Evolutionary conservation across 305 asterid species (phyloP), one percentile per base, ranked within the genome.

Genomic region (Rubia balearica): DNA sequence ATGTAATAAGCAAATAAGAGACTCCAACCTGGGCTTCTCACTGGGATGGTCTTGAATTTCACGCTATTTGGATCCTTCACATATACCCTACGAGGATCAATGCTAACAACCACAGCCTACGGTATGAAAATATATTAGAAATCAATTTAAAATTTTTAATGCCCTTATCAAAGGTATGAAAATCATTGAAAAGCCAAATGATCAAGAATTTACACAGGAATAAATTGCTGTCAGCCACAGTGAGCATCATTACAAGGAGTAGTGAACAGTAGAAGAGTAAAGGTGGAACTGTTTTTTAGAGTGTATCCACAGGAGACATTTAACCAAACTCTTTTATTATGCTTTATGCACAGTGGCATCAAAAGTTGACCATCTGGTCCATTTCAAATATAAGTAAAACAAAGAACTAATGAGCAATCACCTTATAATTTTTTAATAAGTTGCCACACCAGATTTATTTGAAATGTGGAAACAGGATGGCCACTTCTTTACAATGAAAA

Each of bases 31-130:
- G 89, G 97, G 71, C 75, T 83, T 71, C 85, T 77, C 67, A 89
- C 87, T 84, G 78, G 85, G 70, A 84, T 74, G 65, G 93, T 76
- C 83, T 86, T 84, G 91, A 90, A 87, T 57, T 77, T 86, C 55
- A 90, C 97, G 74, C 86, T 86, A 33, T 78, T 77, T 43, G 96
- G 90, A 76, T 90, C 83, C 76, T 82, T 89, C 81, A 87, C 71
- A 71, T 87, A 92, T 64, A 90, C 90, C 77, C 94, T 84, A 69
- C 94, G 90, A 71, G 98, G 98, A 81, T 92, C 98, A 77, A 92
- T 87, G 89, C 97, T 92, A 67, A 90, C 94, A 77, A 89, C 98
- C 79, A 92, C 98, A 69, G 98, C 98, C 98, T 92, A 72, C 69
- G 73, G 73, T 59, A 68, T 21, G 12, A 45, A 74, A 55, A 72